phyloP scores from a whole-genome alignment of 495 filamentous ascomycete genomes.

The Tuber borchii region DNA sequence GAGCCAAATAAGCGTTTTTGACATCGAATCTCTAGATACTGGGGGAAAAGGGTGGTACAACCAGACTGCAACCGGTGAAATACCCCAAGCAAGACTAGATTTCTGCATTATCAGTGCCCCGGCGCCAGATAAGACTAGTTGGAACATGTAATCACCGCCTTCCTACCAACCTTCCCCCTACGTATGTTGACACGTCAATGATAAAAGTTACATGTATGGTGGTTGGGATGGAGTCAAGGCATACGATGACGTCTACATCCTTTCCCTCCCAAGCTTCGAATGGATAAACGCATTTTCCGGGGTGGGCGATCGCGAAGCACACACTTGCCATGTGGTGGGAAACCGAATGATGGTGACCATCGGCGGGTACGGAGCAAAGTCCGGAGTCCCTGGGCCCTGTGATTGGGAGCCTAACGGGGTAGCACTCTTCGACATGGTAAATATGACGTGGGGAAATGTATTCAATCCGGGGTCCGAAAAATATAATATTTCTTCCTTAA shows the following conservation, averaged over 20 bases:
- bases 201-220: slow-evolving; percentile 28
- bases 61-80: slow-evolving; percentile 48
- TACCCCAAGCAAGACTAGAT: slow-evolving; percentile 47
- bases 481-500: slow-evolving; percentile 11
- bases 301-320: slow-evolving; percentile 24
- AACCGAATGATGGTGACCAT: slow-evolving; percentile 38
- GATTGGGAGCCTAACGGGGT: slow-evolving; percentile 26
- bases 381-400: slow-evolving; percentile 12
- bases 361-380: slow-evolving; percentile 17
- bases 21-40: slow-evolving; percentile 44
- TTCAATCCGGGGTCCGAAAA: slow-evolving; percentile 11
- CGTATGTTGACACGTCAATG: neutral
- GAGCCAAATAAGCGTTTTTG: slow-evolving; percentile 23
- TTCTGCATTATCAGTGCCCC: slow-evolving; percentile 54
- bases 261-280: slow-evolving; percentile 53
- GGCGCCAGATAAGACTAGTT: slow-evolving; percentile 51
- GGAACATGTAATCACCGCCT: slow-evolving; percentile 47
- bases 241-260: slow-evolving; percentile 54
- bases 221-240: slow-evolving; percentile 19
- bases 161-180: neutral
- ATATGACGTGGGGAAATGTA: slow-evolving; percentile 10
- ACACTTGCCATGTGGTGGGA: slow-evolving; percentile 30
- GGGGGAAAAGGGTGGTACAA: slow-evolving; percentile 51
- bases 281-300: slow-evolving; percentile 44
- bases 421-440: slow-evolving; percentile 22